A percentile compares a stretch with the other conserved stretches of the same genome.
Evolutionary conservation across 768 basidiomycete species (phyloP).

Genomic region (Steccherinum ochraceum): DNA sequence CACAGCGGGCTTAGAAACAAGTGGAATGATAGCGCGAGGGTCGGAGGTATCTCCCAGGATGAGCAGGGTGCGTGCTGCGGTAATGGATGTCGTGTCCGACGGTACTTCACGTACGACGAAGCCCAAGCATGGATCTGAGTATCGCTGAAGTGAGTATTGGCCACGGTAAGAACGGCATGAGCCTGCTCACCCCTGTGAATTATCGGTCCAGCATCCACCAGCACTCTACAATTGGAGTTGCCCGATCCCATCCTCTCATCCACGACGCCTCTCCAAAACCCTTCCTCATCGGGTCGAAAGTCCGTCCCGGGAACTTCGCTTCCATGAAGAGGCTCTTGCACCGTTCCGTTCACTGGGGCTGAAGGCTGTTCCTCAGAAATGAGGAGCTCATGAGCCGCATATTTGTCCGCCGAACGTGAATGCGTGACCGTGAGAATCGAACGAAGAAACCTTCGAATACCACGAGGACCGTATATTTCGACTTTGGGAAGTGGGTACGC

Average conservation of each 20-base stretch:
- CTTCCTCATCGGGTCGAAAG: slow-evolving; percentile 45
- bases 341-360: slow-evolving; percentile 38
- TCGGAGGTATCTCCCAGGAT: slow-evolving; percentile 78
- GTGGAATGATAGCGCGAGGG: slow-evolving; percentile 47
- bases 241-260: slow-evolving; percentile 32
- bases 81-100: slow-evolving; percentile 10
- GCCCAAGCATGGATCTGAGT: slow-evolving; percentile 69
- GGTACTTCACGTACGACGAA: slow-evolving; percentile 64
- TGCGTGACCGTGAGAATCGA: slow-evolving; percentile 63
- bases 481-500: slow-evolving; percentile 32
- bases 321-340: slow-evolving; percentile 41
- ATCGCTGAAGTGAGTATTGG: not conserved
- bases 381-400: slow-evolving; percentile 76
- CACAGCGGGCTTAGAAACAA: no score
- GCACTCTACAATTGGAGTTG: slow-evolving; percentile 9
- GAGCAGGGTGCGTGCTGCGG: slow-evolving; percentile 55
- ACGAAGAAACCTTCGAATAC: slow-evolving; percentile 70
- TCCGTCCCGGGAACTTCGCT: slow-evolving; percentile 62
- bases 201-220: slow-evolving; percentile 73
- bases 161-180: not conserved
- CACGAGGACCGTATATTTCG: slow-evolving; percentile 76
- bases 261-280: slow-evolving; percentile 60
- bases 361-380: slow-evolving; percentile 39
- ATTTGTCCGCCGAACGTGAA: slow-evolving; percentile 52
- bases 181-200: slow-evolving; percentile 59